Base-by-base conservation (phyloP, 2,329 filamentous ascomycete species). In the Neonectria hederae region DNA sequence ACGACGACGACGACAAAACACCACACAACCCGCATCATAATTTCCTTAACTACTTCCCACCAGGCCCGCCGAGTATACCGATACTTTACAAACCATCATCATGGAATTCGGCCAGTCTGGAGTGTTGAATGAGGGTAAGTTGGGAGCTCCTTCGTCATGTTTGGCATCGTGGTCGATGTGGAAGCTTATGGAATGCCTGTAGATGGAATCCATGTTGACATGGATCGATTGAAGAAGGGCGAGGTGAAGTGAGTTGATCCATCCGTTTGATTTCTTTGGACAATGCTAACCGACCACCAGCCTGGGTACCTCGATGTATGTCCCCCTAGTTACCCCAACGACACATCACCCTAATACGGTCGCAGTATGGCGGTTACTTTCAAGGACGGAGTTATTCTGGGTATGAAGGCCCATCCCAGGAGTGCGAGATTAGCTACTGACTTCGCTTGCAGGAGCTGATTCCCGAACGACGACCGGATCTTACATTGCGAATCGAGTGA, bases 181-280 rank as follows among this genome's bases (percentile, higher is more conserved):
- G 70, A 66, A 70, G 69, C 73, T 75, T 58, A 73, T 65, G 30
- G 14, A 45, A 60, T 56, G 56, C 48, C 42, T 59, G 52, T 76
- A 98, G 96, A 99, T 94, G 96, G 96, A 79, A 98, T 99, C 79
- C 96, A 99, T 81, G 87, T 99, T 74, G 96, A 99, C 79, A 99
- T 99, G 96, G 93, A 98, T 77, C 91, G 96, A 77, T 84, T 99
- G 81, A 99, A 99, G 90, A 96, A 94, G 82, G 96, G 96, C 67
- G 96, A 99, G 85, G 95, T 99, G 79, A 99, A 99, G 94, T 97
- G 84, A 83, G 93, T 84, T 84, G 67, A 35, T 22, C 8, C 5
- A 53, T 21, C 5, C 13, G 5, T 3, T 5, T 19, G 10, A 24
- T 52, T 26, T 14, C 9, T 35, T 22, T 6, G 40, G 17, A 22